Evolutionary conservation across 306 rosid species (phyloP), one percentile per base, ranked within the genome.

Genomic region (Corylus americana): DNA sequence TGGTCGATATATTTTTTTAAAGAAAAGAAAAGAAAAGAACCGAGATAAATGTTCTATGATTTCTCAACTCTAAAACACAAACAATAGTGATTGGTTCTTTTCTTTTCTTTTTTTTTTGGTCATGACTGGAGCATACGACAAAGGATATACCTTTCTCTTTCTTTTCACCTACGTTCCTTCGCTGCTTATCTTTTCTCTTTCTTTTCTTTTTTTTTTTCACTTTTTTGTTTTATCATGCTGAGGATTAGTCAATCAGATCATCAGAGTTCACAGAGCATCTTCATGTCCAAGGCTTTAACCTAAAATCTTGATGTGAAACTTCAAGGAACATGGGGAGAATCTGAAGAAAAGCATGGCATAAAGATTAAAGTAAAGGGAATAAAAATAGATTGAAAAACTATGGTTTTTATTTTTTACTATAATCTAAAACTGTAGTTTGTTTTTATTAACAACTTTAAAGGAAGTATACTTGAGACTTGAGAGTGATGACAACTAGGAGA

Each of bases 181-280:
- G 1, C 55, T 53, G 42, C 42, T 77, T 5, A n/a, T 31, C 73
- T 78, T 69, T 57, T 14, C 72, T 55, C 69, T 37, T 77, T 20
- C 8, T 70, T 20, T 70, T 37, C 72, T 55, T 77, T 37, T 11
- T 63, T 55, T 77, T 37, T 11, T 63, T 45, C 48, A 27, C 31
- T 69, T 71, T 17, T 25, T 25, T 70, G 71, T 70, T 78, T 44
- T 58, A 58, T 51, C 50, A 47, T 45, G n/a, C 64, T 25, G 22
- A 45, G 75, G 71, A 55, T 57, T 27, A 77, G 70, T 55, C 68
- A 78, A 78, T 78, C 76, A 44, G 70, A 0, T 39, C 54, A 3
- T 53, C 66, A 53, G 73, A 50, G 45, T 20, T 44, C 10, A 20
- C 44, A 69, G 54, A 69, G 67, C 64, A 67, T 14, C 53, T 44